These are phyloP conservation scores for Hibiscus mutabilis DNA, from an alignment of 345 rosid species.

Conservation along the genomic window DNA sequence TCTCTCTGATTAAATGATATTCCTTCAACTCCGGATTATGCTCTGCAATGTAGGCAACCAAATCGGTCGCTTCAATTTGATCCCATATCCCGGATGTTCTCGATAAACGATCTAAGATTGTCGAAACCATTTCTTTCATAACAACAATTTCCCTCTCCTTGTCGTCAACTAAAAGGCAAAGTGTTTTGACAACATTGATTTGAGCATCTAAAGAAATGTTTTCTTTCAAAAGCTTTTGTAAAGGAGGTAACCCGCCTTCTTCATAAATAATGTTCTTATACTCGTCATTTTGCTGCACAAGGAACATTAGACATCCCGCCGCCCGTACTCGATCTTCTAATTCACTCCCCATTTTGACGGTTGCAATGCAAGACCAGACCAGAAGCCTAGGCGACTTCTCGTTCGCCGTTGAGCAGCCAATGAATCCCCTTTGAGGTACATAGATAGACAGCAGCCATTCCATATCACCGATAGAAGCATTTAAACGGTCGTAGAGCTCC, in stretches of 20 bases:
- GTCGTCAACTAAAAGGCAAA: constrained; percentile 41
- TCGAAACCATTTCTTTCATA: constrained; percentile 42
- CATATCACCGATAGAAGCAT: constrained; percentile 60
- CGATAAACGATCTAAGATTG: constrained; percentile 49
- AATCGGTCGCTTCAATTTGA: constrained; percentile 45
- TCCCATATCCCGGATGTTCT: constrained; percentile 47
- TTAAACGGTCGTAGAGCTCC: constrained; percentile 42
- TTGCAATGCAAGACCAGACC: constrained; percentile 73
- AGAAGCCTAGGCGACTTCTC: constrained; percentile 58
- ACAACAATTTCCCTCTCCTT: constrained; percentile 46
- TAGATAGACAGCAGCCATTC: constrained; percentile 54
- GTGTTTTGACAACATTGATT: constrained; percentile 38
- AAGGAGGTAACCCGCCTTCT: constrained; percentile 65
- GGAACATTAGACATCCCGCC: constrained; percentile 43
- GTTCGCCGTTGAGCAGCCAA: neutral
- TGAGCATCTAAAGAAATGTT: constrained; percentile 49
- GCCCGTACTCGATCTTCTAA: no score
- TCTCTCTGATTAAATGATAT: constrained; percentile 43
- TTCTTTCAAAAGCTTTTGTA: constrained; percentile 59
- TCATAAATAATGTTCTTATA: constrained; percentile 75
- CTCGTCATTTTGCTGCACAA: constrained; percentile 58
- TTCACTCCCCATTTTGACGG: no score
- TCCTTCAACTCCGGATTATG: neutral
- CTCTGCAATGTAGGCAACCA: constrained; percentile 67
- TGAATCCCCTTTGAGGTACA: constrained; percentile 7